phyloP scores from a whole-genome alignment of 768 basidiomycete genomes.

The Neoboletus magnificus region DNA sequence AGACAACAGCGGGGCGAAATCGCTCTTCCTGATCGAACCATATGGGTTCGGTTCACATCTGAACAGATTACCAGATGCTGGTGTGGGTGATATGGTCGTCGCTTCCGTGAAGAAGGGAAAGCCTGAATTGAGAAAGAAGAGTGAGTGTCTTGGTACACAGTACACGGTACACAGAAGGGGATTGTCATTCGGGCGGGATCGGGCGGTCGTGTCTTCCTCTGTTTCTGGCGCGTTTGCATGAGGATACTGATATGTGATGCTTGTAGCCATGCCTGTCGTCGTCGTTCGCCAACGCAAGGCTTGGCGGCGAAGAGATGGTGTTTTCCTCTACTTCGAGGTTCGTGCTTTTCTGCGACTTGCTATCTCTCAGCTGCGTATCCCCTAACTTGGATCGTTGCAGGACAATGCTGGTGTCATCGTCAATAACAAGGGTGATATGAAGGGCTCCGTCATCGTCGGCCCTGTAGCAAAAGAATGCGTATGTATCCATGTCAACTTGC shows the following conservation, averaged over 20 bases:
- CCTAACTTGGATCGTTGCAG: slow-evolving; percentile 31
- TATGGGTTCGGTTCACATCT: slow-evolving; percentile 94
- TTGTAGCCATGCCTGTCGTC: slow-evolving; percentile 90
- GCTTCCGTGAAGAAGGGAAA: slow-evolving; percentile 99
- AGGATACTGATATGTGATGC: slow-evolving; percentile 5
- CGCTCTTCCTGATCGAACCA: slow-evolving; percentile 91
- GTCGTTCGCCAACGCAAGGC: slow-evolving; percentile 97
- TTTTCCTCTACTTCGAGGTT: slow-evolving; percentile 98
- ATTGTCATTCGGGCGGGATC: not conserved
- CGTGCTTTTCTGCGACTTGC: slow-evolving; percentile 13
- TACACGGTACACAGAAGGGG: too few relatives aligned
- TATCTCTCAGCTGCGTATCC: not conserved
- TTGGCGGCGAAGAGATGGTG: slow-evolving; percentile 97
- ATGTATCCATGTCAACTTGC: slow-evolving; percentile 31
- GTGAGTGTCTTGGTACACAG: slow-evolving; percentile 53
- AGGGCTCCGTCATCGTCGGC: slow-evolving; percentile 94
- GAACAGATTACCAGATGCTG: slow-evolving; percentile 95
- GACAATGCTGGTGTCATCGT: slow-evolving; percentile 98
- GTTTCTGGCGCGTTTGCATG: not conserved
- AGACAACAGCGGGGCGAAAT: slow-evolving; percentile 99
- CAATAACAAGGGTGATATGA: slow-evolving; percentile 99
- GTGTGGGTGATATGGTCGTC: slow-evolving; percentile 93
- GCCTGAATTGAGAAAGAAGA: slow-evolving; percentile 99
- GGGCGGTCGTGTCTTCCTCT: too few relatives aligned
- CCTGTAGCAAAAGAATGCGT: slow-evolving; percentile 99